Base-by-base conservation (phyloP, 495 filamentous ascomycete genomes). In the Durotheca rogersii region DNA sequence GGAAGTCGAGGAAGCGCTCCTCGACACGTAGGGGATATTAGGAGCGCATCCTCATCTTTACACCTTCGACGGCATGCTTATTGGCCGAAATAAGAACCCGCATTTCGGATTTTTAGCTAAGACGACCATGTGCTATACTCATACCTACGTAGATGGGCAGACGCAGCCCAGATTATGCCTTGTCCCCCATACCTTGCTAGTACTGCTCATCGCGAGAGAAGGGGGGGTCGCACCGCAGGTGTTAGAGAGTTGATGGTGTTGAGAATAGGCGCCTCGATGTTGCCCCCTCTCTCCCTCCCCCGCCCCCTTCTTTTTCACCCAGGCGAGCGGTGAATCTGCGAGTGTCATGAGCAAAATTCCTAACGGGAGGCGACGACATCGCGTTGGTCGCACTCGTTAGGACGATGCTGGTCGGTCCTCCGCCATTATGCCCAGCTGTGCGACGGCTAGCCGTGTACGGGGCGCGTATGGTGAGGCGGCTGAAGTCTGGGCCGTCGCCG, bases 401-500 rank as follows among this genome's bases (percentile, higher is more conserved):
- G 3, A n/a, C 5, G 31, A 17, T 29, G 11, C 12, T 7, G 17
- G 36, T 31, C 7, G 16, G 36, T 31, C 7, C n/a, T 14, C 16
- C 6, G 40, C 20, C 40, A 19, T 10, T 23, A 41, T 19, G 20
- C 23, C 32, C 30, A 39, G 17, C n/a, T 19, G 30, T 40, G 45
- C n/a, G 12, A 4, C 32, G 19, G 35, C 11, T 25, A 18, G 14
- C 18, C 7, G 35, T 19, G 35, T 42, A 16, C 31, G 31, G 37
- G 23, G 23, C 23, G 23, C n/a, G 23, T 10, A 16, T 38, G 15
- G 32, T 29, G 27, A 18, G 19, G 32, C 21, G n/a, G 31, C 32
- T 42, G 36, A 38, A 32, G 42, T 27, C 51, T 48, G 48, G 44
- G 27, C 43, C 23, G 15, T 9, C 27, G 14, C 41, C 33, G n/a